Evolutionary conservation across 495 filamentous ascomycete genomes (phyloP), one percentile per base, ranked within the genome.

Genomic region (Xylaria nigripes): DNA sequence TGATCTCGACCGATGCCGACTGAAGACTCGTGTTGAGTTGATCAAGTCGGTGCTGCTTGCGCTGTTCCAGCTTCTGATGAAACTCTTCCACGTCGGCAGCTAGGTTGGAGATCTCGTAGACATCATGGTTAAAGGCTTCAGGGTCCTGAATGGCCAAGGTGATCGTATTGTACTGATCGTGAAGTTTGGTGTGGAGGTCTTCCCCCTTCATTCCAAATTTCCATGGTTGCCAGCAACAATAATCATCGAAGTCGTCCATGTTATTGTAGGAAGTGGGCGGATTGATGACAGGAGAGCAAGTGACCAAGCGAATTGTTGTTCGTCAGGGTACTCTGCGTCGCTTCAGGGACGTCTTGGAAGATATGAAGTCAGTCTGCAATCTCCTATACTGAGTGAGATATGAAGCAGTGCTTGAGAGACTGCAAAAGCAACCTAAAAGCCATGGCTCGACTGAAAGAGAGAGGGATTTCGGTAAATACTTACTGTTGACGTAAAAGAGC

Each of bases 1-100:
- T 72, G 54, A 77, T 77, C 62, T 77, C 72, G 51, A 74, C 61
- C n/a, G 75, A 70, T 29, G 74, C 73, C 30, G 72, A 74, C 56
- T 76, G 69, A 50, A 77, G 66, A 23, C 68, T 71, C 22, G 71
- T 55, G 58, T 77, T 73, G 50, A 77, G 55, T 60, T 77, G 73
- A 42, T 64, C 62, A 23, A 77, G 64, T 6, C 75, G 71, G 40
- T 70, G 70, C 38, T 74, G 58, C 68, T 75, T 75, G 56, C 75
- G 73, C 30, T 65, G 64, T 44, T 66, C 63, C 51, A 77, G 63
- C n/a, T 76, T 59, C 9, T 59, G 65, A 56, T 76, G 65, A 57
- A 77, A 74, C 55, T 77, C 75, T 52, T 74, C 72, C 55, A 56
- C 47, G 15, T 66, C 57, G 59, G 51, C 55, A 50, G 75, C 73